Percentiles rank a stretch among this genome's conserved stretches.
Evolutionary conservation across 805 yeast genomes (phyloP).

Genomic region (Candida vaughaniae): DNA sequence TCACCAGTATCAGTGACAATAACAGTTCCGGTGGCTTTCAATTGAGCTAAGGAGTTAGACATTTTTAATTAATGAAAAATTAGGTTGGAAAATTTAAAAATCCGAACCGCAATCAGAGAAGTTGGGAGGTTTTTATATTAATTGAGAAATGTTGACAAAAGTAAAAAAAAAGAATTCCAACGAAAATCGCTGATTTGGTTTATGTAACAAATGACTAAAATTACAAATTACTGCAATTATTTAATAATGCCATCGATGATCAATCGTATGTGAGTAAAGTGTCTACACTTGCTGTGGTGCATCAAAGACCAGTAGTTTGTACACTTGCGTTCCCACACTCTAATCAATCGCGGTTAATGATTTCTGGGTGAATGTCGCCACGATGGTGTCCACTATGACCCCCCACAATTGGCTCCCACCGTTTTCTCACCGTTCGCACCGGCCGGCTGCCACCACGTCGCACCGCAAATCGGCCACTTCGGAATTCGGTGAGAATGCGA

Average conservation of each 20-base stretch:
- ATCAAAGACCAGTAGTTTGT: too few species aligned
- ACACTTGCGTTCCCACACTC: too few species aligned
- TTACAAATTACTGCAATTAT: background rate
- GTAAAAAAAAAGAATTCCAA: background rate
- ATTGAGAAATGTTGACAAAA: background rate
- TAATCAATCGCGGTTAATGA: too few species aligned
- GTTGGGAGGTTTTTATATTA: slow-evolving; percentile 7
- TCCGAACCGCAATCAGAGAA: background rate
- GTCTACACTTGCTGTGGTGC: too few species aligned
- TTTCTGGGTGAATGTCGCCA: too few species aligned
- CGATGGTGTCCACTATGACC: too few species aligned
- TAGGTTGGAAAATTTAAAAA: background rate
- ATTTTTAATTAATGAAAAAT: slow-evolving; percentile 13
- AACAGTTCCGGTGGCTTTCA: slow-evolving; percentile 92
- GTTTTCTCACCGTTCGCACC: too few species aligned
- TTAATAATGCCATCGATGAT: too few species aligned
- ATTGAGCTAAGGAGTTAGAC: slow-evolving; percentile 74
- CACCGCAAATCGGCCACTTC: background rate
- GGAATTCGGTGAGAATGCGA: background rate
- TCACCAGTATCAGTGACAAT: slow-evolving; percentile 99
- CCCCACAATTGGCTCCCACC: too few species aligned
- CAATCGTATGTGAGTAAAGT: too few species aligned
- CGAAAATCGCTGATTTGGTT: background rate
- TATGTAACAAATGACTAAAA: background rate
- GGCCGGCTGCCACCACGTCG: too few species aligned